Evolutionary conservation across 768 basidiomycete genomes (phyloP), one percentile per base, ranked within the genome.

Genomic region (Suillus tomentosus): DNA sequence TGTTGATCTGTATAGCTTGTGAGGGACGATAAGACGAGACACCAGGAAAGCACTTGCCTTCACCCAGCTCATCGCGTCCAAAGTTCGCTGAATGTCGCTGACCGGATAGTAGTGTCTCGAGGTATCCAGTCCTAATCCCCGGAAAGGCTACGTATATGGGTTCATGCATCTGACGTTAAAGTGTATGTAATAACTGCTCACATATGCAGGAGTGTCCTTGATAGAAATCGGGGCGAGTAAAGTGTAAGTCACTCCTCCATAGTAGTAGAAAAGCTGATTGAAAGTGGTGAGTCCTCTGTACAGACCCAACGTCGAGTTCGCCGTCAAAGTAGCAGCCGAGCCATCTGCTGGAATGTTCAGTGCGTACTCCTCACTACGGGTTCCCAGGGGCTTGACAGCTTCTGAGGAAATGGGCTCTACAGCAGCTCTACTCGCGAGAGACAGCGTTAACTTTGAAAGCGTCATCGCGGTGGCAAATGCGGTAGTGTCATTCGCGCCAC

Each of bases 1-100:
- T 74, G 69, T 80, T 85, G 65, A 85, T 76, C 80, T 82, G 55
- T 22, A 37, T 61, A 13, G n/a, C 37, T 13, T 5, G 36, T 62
- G 10, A 50, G 45, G 36, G 48, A 8, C 34, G 3, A 24, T 2
- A 50, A 27, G 14, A 5, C n/a, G 13, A 27, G 15, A 51, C 2
- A 9, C 22, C 10, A n/a, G n/a, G 45, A 66, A 5, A 62, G 14
- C 13, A 57, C 8, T 15, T 62, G 83, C 84, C 76, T 91, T 94
- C 66, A 87, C 87, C 80, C 84, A 85, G 67, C 86, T 86, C 89
- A 92, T 92, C 3, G 88, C 85, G 68, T 92, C 88, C 37, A 94
- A 77, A 2, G 87, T 89, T 64, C 88, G 81, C 70, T 85, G 79
- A 71, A 91, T 87, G 70, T 89, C 89, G 8, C 9, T 5, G 8